Percentiles rank a stretch among this genome's conserved stretches.
phyloP scores from a whole-genome alignment of 148 eudicot species.

The Persicaria tinctoria region DNA sequence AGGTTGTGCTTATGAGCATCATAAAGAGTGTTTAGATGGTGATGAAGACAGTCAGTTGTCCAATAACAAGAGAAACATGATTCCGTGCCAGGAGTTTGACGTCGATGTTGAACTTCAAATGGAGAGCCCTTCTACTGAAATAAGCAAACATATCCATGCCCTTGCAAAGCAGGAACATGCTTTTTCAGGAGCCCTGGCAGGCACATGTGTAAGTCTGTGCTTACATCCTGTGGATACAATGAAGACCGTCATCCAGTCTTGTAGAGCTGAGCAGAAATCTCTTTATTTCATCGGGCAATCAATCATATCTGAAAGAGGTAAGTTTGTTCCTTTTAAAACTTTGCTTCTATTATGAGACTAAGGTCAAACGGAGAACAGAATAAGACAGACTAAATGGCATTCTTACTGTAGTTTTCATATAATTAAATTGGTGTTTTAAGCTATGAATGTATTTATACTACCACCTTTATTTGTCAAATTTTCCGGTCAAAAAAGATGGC shows the following conservation, averaged over 20 bases:
- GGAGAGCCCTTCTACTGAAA: slow-evolving; percentile 23
- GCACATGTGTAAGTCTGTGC: slow-evolving; percentile 80
- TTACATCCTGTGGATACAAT: slow-evolving; percentile 92
- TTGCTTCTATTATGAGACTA: neutral
- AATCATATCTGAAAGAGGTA: slow-evolving; percentile 87
- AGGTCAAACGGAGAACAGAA: neutral
- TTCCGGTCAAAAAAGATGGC: neutral
- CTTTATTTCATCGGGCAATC: slow-evolving; percentile 57
- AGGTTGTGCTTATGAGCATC: slow-evolving; percentile 18
- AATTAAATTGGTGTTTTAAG: neutral
- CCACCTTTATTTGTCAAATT: neutral
- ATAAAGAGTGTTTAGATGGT: slow-evolving; percentile 16
- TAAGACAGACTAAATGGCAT: neutral
- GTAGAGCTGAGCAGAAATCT: slow-evolving; percentile 52
- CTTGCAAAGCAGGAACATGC: slow-evolving; percentile 89
- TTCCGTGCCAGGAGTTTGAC: slow-evolving; percentile 14
- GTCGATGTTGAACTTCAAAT: slow-evolving; percentile 18
- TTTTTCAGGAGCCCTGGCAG: slow-evolving; percentile 90
- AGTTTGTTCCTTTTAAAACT: neutral
- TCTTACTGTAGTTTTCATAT: neutral
- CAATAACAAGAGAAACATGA: slow-evolving; percentile 16
- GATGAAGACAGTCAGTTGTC: slow-evolving; percentile 17
- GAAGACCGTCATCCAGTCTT: slow-evolving; percentile 82
- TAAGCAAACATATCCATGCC: slow-evolving; percentile 22
- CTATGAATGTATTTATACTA: neutral